phyloP scores from a whole-genome alignment of 2,329 filamentous ascomycete genomes.

The Aspergillus texensis region DNA sequence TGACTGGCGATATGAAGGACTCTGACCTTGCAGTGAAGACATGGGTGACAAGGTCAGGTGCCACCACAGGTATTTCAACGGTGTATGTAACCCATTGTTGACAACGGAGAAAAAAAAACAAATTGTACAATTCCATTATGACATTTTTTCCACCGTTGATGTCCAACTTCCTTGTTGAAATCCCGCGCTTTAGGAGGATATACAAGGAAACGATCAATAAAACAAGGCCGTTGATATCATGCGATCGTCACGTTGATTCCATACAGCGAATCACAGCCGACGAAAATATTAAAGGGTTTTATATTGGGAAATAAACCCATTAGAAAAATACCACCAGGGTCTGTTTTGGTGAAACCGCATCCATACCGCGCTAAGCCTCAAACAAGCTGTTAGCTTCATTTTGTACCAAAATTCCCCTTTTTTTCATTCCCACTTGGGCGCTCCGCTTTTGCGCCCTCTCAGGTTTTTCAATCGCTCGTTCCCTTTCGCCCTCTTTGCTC shows the following conservation, averaged over 20 bases:
- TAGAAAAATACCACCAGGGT: neutral
- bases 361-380: constrained; percentile 18
- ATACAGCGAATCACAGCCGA: neutral
- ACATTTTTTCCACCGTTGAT: neutral
- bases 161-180: neutral
- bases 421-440: constrained; percentile 22
- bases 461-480: constrained; percentile 11
- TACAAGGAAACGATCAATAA: constrained; percentile 3
- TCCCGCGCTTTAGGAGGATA: neutral
- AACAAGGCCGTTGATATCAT: constrained; percentile 10
- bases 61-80: neutral
- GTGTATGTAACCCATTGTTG: neutral
- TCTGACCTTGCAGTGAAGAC: neutral
- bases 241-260: neutral
- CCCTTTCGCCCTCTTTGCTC: constrained; percentile 12
- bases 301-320: neutral
- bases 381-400: constrained; percentile 19
- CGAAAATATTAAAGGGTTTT: neutral
- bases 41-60: neutral
- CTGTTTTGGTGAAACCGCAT: neutral
- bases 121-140: neutral
- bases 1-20: neutral
- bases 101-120: neutral
- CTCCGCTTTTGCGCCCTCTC: constrained; percentile 20
- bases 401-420: constrained; percentile 7